Percentiles rank a stretch among this genome's conserved stretches.
Conservation (phyloP, 768 basidiomycete species). For the Pulveroboletus sp. region DNA sequence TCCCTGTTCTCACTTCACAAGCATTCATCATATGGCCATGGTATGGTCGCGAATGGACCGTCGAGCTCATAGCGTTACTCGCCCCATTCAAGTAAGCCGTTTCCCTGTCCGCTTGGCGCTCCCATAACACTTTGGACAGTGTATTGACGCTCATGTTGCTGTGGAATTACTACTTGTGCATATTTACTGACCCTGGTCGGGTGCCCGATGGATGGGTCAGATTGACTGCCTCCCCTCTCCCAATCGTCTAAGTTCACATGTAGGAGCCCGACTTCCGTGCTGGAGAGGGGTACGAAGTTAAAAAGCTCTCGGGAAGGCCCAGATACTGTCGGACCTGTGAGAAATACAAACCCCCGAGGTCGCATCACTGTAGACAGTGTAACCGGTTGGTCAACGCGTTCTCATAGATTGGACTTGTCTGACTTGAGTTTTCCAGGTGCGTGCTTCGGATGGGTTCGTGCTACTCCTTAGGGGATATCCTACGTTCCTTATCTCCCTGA, state of each 20-base stretch:
- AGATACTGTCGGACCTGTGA: constrained; percentile 86
- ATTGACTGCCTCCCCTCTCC: background rate
- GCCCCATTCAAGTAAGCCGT: constrained; percentile 82
- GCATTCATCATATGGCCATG: constrained; percentile 90
- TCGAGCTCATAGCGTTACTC: constrained; percentile 72
- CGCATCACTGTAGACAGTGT: constrained; percentile 92
- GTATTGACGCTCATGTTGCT: constrained; percentile 69
- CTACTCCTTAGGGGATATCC: background rate
- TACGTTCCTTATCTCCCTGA: constrained; percentile 3
- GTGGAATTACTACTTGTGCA: constrained; percentile 86
- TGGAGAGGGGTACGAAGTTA: constrained; percentile 80
- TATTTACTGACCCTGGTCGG: constrained; percentile 76
- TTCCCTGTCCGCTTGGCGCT: background rate
- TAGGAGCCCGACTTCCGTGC: constrained; percentile 66
- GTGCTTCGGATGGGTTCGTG: constrained; percentile 83
- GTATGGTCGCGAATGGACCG: constrained; percentile 73
- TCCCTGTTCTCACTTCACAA: constrained; percentile 87
- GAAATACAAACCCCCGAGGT: constrained; percentile 78
- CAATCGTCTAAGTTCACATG: constrained; percentile 4
- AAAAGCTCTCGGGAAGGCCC: constrained; percentile 77
- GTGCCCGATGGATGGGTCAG: constrained; percentile 79
- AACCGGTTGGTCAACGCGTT: constrained; percentile 49
- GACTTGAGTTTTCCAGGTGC: constrained; percentile 44
- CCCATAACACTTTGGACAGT: constrained; percentile 37
- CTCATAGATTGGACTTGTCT: background rate